Conservation (phyloP, 208 protist genomes). For the Polymyxa betae region DNA sequence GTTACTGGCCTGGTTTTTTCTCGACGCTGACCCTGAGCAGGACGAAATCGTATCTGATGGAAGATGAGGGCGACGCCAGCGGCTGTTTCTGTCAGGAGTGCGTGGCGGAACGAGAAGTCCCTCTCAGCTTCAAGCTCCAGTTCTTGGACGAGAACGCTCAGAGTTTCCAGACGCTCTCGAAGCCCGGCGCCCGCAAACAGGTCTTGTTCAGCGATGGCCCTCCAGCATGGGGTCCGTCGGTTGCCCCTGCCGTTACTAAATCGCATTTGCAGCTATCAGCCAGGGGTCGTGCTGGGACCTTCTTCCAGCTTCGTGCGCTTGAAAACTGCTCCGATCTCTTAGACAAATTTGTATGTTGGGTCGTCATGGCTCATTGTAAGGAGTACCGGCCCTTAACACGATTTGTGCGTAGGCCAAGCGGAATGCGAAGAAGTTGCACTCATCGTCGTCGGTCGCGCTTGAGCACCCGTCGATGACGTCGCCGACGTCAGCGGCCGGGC, state of each 20-base stretch:
- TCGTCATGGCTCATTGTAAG: no score
- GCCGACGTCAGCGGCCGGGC: background rate
- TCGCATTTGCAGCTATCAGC: no score
- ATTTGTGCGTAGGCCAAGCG: no score
- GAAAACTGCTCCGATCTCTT: no score
- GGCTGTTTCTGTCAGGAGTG: constrained; percentile 63
- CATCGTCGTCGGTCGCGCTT: background rate
- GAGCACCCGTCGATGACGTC: background rate
- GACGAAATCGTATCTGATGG: constrained; percentile 57
- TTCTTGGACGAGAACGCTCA: constrained; percentile 61
- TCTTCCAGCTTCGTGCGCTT: no score
- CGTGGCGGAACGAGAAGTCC: constrained; percentile 58
- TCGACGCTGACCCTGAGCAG: background rate
- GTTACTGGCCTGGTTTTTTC: background rate
- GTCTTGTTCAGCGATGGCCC: no score
- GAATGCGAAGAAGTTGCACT: no score
- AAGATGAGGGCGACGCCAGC: constrained; percentile 42
- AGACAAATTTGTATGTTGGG: no score
- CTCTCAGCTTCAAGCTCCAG: constrained; percentile 61
- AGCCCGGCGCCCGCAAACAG: background rate
- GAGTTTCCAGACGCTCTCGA: background rate
- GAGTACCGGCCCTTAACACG: no score
- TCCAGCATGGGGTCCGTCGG: no score
- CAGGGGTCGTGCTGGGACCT: no score
- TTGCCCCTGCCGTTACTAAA: no score